Evolutionary conservation across 768 basidiomycete species (phyloP).

Genomic region (Kwoniella pini): DNA sequence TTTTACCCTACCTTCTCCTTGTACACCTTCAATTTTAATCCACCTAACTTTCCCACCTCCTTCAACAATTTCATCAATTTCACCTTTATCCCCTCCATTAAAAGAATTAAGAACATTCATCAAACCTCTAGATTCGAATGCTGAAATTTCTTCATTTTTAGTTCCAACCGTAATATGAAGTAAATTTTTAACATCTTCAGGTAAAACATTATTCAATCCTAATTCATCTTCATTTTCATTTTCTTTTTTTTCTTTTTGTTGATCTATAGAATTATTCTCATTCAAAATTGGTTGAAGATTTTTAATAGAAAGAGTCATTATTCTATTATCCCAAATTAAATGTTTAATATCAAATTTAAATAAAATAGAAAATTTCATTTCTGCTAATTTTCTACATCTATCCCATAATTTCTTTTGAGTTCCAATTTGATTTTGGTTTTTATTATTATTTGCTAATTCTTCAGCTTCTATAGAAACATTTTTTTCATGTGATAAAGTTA

Average conservation of each 20-base stretch:
- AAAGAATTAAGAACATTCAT: conserved; percentile 19
- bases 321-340: conserved; percentile 72
- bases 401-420: conserved; percentile 59
- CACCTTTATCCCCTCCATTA: conserved; percentile 43
- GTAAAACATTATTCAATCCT: conserved; percentile 58
- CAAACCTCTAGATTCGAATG: conserved; percentile 68
- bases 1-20: conserved; percentile 47
- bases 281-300: conserved; percentile 57
- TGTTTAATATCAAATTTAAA: conserved; percentile 65
- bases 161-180: conserved; percentile 92
- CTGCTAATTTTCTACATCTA: conserved; percentile 59
- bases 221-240: conserved; percentile 39
- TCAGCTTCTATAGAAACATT: conserved; percentile 47
- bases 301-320: conserved; percentile 78
- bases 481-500: conserved; percentile 79
- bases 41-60: conserved; percentile 34
- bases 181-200: conserved; percentile 58
- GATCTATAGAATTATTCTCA: conserved; percentile 5
- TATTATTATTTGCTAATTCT: neutral
- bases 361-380: conserved; percentile 57
- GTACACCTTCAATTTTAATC: conserved; percentile 28
- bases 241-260: conserved; percentile 46
- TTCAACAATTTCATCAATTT: conserved; percentile 29
- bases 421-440: conserved; percentile 12
- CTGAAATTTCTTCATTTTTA: conserved; percentile 57